phyloP scores from a whole-genome alignment of 2,329 filamentous ascomycete species.

The Thermoascus crustaceus region DNA sequence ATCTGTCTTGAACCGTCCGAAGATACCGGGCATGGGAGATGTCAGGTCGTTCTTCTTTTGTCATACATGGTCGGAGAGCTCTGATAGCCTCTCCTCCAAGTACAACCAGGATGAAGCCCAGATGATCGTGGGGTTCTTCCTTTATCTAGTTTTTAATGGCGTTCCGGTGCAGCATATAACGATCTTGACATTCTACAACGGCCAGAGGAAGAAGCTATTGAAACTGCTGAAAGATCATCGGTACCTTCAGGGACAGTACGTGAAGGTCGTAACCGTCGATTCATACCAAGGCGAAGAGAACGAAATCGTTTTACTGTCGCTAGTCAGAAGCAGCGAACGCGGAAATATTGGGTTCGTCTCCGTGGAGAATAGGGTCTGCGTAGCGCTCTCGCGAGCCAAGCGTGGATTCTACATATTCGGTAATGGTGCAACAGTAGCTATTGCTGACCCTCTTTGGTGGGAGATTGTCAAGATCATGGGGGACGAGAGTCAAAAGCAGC shows the following conservation, averaged over 20 bases:
- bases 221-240: constrained; percentile 35
- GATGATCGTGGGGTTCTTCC: constrained; percentile 66
- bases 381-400: constrained; percentile 61
- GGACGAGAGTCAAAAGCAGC: constrained; percentile 12
- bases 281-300: constrained; percentile 91
- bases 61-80: constrained; percentile 57
- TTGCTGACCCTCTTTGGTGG: constrained; percentile 43
- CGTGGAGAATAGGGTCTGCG: constrained; percentile 55
- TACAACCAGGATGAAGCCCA: constrained; percentile 64
- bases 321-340: constrained; percentile 61
- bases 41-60: constrained; percentile 54
- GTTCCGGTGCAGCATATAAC: constrained; percentile 57
- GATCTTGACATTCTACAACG: constrained; percentile 79
- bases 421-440: constrained; percentile 51
- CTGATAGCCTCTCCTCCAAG: constrained; percentile 56
- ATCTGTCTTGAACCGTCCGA: constrained; percentile 46
- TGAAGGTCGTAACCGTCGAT: constrained; percentile 72
- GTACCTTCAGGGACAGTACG: constrained; percentile 36
- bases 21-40: constrained; percentile 56
- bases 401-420: constrained; percentile 81
- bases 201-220: constrained; percentile 62
- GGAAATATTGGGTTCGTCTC: constrained; percentile 64
- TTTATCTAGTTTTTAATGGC: constrained; percentile 64
- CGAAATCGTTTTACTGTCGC: constrained; percentile 68
- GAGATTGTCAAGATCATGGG: constrained; percentile 40